Evolutionary conservation across 2,329 filamentous ascomycete species (phyloP).

Genomic region (Alternaria arborescens): DNA sequence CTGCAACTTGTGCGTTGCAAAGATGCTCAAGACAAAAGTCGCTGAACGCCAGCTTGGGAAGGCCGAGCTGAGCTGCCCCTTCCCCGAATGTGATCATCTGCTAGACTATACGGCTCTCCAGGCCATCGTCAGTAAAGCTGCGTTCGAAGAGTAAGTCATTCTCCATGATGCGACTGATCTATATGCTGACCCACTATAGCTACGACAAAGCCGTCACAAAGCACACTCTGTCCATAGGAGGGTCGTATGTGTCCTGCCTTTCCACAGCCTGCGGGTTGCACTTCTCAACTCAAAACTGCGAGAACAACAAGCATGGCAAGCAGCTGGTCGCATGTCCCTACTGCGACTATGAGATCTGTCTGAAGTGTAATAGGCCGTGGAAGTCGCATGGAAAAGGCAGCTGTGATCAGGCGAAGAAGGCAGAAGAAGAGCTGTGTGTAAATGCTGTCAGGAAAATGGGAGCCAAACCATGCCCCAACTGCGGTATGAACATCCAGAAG

Average conservation of each 20-base stretch:
- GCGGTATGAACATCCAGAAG: conserved; percentile 38
- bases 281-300: conserved; percentile 37
- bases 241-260: conserved; percentile 30
- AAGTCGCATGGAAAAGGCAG: conserved; percentile 13
- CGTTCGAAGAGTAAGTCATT: conserved; percentile 26
- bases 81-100: conserved; percentile 20
- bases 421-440: conserved; percentile 27
- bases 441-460: conserved; percentile 30
- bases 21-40: conserved; percentile 30
- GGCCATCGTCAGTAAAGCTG: conserved; percentile 13
- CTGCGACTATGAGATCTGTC: conserved; percentile 29
- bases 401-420: conserved; percentile 28
- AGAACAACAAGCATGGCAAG: background rate
- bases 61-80: conserved; percentile 25
- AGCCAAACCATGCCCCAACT: conserved; percentile 38
- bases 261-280: conserved; percentile 28
- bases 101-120: conserved; percentile 21
- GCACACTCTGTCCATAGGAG: conserved; percentile 20
- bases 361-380: conserved; percentile 33
- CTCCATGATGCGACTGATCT: no score
- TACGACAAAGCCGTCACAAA: conserved; percentile 31
- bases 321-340: conserved; percentile 35
- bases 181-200: conserved; percentile 20
- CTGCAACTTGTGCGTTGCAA: conserved; percentile 32
- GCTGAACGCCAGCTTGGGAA: conserved; percentile 21